Percentiles rank a stretch among this genome's conserved stretches.
Evolutionary conservation across 2,329 filamentous ascomycete species (phyloP).

Genomic region (Aspergillus intermedius): DNA sequence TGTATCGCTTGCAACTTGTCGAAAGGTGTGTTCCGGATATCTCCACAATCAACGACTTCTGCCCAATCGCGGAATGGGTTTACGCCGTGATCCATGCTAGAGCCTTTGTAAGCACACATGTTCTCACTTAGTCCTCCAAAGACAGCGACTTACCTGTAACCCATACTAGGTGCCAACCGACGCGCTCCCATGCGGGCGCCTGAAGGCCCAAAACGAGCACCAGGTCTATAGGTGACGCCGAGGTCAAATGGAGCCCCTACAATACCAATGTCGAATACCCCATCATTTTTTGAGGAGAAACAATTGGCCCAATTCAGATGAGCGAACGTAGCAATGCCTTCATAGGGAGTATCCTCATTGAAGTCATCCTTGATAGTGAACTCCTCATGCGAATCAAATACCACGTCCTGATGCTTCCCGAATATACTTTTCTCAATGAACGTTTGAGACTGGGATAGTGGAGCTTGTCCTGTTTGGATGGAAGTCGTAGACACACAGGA

Average conservation of each 20-base stretch:
- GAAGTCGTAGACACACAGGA: too few relatives aligned
- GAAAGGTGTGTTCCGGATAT: not conserved
- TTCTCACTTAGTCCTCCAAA: not conserved
- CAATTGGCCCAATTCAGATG: not conserved
- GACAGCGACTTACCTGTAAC: not conserved
- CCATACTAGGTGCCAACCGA: not conserved
- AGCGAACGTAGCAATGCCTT: not conserved
- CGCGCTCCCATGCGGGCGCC: not conserved
- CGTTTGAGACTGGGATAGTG: too few relatives aligned
- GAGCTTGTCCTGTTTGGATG: too few relatives aligned
- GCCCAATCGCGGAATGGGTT: not conserved
- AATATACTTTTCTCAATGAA: too few relatives aligned
- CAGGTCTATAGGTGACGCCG: not conserved
- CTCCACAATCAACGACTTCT: not conserved
- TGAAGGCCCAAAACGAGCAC: not conserved
- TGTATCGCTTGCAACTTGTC: not conserved
- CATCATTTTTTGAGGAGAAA: not conserved
- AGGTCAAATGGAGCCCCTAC: not conserved
- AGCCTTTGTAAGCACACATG: not conserved
- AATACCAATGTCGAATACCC: not conserved
- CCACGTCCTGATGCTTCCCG: too few relatives aligned
- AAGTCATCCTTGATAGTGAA: not conserved
- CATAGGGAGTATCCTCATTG: not conserved
- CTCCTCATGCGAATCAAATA: too few relatives aligned
- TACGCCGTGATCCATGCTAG: not conserved